Percentiles rank a stretch among this genome's conserved stretches.
These are phyloP conservation scores for Knoxdaviesia proteae DNA, from an alignment of 2,329 filamentous ascomycete species.

Conservation along the genomic window DNA sequence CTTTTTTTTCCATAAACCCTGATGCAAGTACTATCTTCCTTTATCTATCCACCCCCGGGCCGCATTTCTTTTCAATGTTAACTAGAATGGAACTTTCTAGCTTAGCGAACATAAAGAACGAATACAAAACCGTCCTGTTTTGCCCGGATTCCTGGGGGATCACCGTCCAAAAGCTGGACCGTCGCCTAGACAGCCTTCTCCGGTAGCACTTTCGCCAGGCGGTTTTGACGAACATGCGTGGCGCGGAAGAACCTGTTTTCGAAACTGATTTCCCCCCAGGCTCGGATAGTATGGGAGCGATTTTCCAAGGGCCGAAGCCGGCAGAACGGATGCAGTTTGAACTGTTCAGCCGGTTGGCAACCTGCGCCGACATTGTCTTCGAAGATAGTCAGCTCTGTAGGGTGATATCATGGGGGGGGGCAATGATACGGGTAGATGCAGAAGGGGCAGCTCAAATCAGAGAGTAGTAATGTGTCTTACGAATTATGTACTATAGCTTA, in stretches of 20 bases:
- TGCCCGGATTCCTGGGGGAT: conserved; percentile 5
- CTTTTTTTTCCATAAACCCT: conserved; percentile 8
- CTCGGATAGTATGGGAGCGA: conserved; percentile 11
- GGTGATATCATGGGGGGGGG: too few relatives aligned
- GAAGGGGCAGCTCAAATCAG: too few relatives aligned
- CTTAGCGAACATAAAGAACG: conserved; percentile 4
- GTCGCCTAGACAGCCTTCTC: conserved; percentile 6
- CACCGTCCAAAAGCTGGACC: conserved; percentile 7
- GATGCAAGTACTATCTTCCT: conserved; percentile 5
- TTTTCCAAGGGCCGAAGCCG: conserved; percentile 4
- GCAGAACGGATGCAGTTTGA: conserved; percentile 2
- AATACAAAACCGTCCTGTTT: conserved; percentile 10
- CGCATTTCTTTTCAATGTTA: not conserved
- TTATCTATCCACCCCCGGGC: not conserved
- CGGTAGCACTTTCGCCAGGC: conserved; percentile 10
- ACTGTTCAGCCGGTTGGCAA: not conserved
- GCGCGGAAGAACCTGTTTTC: conserved; percentile 8
- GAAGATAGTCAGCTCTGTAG: too few relatives aligned
- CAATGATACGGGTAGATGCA: too few relatives aligned
- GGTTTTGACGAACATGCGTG: conserved; percentile 9
- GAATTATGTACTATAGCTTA: too few relatives aligned
- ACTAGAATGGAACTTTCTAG: not conserved
- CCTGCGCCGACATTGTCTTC: not conserved
- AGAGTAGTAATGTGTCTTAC: too few relatives aligned
- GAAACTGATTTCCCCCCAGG: conserved; percentile 10